Evolutionary conservation across 805 yeast species (phyloP).

Genomic region (Pichia phayaonensis): DNA sequence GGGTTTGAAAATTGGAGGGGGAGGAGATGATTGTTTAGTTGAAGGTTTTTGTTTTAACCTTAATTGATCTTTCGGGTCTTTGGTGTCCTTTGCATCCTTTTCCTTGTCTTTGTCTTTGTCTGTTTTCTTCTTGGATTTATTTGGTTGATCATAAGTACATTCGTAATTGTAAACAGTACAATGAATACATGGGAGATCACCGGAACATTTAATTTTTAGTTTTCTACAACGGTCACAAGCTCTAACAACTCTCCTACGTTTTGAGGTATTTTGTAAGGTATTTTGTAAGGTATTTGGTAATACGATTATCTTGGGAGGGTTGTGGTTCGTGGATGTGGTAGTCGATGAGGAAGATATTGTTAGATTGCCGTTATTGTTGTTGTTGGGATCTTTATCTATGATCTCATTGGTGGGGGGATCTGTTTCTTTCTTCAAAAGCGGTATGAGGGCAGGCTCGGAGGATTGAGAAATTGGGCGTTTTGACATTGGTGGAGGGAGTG

Average conservation of each 20-base stretch:
- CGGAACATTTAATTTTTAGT: conserved; percentile 47
- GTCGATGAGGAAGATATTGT: too few species aligned
- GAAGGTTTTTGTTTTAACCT: not conserved
- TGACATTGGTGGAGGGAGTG: not conserved
- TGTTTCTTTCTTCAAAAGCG: not conserved
- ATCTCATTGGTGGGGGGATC: not conserved
- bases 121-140: conserved; percentile 30
- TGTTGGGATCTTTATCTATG: not conserved
- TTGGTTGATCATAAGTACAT: conserved; percentile 78
- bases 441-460: not conserved
- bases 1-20: not conserved
- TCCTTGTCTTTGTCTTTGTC: not conserved
- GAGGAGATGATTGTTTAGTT: not conserved
- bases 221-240: conserved; percentile 48
- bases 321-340: not conserved
- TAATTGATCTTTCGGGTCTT: not conserved
- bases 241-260: conserved; percentile 34
- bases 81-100: not conserved
- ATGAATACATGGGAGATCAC: conserved; percentile 40
- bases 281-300: conserved; percentile 19
- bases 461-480: not conserved
- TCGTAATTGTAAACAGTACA: conserved; percentile 83
- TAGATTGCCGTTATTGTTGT: not conserved
- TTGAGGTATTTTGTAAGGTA: conserved; percentile 13
- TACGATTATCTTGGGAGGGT: conserved; percentile 25